Evolutionary conservation across 495 filamentous ascomycete genomes (phyloP).

Genomic region (Clavariopsis aquatica): DNA sequence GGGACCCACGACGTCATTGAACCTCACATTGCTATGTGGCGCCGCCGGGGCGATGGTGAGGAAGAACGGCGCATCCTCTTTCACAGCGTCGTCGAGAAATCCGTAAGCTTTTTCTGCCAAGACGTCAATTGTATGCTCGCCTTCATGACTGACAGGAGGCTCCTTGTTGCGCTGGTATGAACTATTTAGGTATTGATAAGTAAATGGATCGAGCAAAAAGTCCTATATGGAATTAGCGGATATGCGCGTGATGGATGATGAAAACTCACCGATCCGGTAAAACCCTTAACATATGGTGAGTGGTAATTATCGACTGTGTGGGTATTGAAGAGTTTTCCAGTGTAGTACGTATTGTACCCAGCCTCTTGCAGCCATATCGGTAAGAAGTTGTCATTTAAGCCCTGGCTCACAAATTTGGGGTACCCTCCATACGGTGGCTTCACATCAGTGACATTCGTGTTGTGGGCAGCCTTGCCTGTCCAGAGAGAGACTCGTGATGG

Average conservation of each 20-base stretch:
- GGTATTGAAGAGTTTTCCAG: constrained; percentile 70
- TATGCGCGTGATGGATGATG: neutral
- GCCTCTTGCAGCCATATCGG: constrained; percentile 69
- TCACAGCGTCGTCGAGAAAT: constrained; percentile 63
- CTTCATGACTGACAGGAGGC: constrained; percentile 39
- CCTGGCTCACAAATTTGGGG: constrained; percentile 66
- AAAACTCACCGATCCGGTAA: constrained; percentile 49
- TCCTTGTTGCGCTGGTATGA: constrained; percentile 66
- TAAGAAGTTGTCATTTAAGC: constrained; percentile 66
- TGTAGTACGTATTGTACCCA: constrained; percentile 74
- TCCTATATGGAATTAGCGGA: constrained; percentile 44
- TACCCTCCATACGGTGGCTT: constrained; percentile 62
- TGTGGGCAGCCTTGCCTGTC: constrained; percentile 70
- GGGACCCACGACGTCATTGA: constrained; percentile 39
- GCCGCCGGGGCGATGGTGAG: constrained; percentile 66
- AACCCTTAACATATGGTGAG: constrained; percentile 57
- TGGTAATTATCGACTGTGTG: constrained; percentile 43
- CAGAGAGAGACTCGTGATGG: constrained; percentile 43
- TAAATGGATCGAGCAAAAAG: constrained; percentile 71
- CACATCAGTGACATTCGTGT: constrained; percentile 75
- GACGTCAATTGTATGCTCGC: constrained; percentile 61
- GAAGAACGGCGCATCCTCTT: constrained; percentile 63
- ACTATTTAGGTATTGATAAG: constrained; percentile 69
- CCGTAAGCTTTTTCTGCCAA: constrained; percentile 62
- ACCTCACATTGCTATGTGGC: constrained; percentile 61